phyloP scores from a whole-genome alignment of 176 grass and related monocot genomes.

The Musa schizocarpa region DNA sequence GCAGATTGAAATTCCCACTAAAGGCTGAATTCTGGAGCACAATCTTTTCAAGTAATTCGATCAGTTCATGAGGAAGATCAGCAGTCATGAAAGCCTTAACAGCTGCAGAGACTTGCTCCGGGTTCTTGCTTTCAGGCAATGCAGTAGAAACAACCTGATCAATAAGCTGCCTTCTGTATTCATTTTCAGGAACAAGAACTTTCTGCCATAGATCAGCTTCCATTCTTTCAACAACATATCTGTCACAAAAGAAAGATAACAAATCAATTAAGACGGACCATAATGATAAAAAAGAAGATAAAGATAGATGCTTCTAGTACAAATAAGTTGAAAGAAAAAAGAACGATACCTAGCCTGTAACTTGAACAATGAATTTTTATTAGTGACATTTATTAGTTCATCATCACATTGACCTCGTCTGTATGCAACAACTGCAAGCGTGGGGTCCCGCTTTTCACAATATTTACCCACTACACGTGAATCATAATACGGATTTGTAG shows the following conservation, averaged over 20 bases:
- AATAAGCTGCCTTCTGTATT: constrained; percentile 96
- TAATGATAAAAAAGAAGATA: not conserved
- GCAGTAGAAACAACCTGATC: constrained; percentile 98
- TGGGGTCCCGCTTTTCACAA: constrained; percentile 92
- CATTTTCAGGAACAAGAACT: constrained; percentile 94
- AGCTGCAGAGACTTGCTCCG: constrained; percentile 96
- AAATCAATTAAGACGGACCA: too few relatives aligned
- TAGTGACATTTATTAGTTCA: constrained; percentile 83
- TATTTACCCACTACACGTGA: constrained; percentile 97
- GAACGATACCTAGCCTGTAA: constrained; percentile 63
- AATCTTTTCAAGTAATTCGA: constrained; percentile 98
- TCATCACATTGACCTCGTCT: constrained; percentile 89
- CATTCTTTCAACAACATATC: constrained; percentile 98
- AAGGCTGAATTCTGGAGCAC: constrained; percentile 98
- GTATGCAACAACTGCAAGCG: constrained; percentile 93
- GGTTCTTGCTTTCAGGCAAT: constrained; percentile 94
- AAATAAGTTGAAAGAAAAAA: too few relatives aligned
- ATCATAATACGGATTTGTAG: constrained; percentile 95
- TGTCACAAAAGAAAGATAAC: constrained; percentile 29
- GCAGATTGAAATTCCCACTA: constrained; percentile 92
- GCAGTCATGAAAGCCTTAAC: constrained; percentile 99
- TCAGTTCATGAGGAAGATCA: constrained; percentile 93
- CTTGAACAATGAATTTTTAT: constrained; percentile 95
- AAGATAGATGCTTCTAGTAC: not conserved
- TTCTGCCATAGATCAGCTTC: constrained; percentile 93